Percentiles rank a stretch among this genome's conserved stretches.
These are phyloP conservation scores for Capniomyces stellatus DNA, from an alignment of 371 early-diverging fungal species.

Conservation along the genomic window DNA sequence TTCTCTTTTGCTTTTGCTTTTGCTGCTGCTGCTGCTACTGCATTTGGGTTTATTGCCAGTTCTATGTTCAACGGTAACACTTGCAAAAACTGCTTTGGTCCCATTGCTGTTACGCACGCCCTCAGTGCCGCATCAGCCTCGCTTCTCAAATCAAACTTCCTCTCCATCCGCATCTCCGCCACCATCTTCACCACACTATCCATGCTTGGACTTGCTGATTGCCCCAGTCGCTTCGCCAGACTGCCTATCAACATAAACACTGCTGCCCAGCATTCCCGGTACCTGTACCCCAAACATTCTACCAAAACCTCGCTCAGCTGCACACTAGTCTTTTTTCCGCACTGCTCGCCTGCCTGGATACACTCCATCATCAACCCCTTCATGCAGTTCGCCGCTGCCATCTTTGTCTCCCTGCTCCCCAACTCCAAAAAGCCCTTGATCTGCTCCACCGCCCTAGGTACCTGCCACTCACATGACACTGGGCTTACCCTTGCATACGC, in stretches of 20 bases:
- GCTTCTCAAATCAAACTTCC: conserved; percentile 62
- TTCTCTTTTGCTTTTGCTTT: not conserved
- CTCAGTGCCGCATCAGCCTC: conserved; percentile 68
- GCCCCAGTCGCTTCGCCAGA: conserved; percentile 54
- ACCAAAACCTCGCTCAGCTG: conserved; percentile 34
- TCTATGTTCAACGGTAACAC: conserved; percentile 79
- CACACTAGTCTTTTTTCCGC: conserved; percentile 28
- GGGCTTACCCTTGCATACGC: conserved; percentile 36
- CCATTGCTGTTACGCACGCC: conserved; percentile 60
- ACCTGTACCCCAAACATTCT: conserved; percentile 50
- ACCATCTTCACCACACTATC: conserved; percentile 39
- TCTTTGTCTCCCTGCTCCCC: conserved; percentile 34
- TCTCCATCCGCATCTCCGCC: conserved; percentile 63
- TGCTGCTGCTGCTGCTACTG: conserved; percentile 10
- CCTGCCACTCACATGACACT: conserved; percentile 29
- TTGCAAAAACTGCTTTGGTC: conserved; percentile 55
- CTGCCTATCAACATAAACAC: conserved; percentile 57
- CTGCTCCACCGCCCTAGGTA: conserved; percentile 45
- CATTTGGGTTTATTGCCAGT: conserved; percentile 9
- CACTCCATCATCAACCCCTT: conserved; percentile 44
- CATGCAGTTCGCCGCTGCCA: conserved; percentile 42
- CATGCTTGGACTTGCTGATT: conserved; percentile 39
- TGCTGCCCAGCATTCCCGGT: conserved; percentile 61
- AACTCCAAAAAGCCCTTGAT: conserved; percentile 58
- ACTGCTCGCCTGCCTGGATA: conserved; percentile 33